Base-by-base conservation (phyloP, 139 green algal species). In the Micractinium sp. region DNA sequence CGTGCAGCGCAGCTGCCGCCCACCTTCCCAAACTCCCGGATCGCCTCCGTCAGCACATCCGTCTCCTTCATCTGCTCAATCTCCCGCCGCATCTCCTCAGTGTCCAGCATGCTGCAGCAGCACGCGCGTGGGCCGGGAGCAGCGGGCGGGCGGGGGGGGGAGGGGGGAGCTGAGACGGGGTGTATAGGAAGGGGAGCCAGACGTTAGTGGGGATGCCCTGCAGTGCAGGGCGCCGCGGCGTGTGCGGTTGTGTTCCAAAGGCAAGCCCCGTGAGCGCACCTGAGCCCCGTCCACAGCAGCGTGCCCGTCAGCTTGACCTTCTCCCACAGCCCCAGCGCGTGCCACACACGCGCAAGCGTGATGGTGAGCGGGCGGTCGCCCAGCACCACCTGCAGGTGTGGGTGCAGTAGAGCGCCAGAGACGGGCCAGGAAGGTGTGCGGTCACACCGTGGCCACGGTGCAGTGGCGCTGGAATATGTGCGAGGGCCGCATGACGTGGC, bases 341-440 rank as follows among this genome's bases (percentile, higher is more conserved):
- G 82, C 94, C 94, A 96, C 53, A 92, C 76, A 29, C 94, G 91
- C 9, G 91, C 92, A 1, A 96, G 78, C 0, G 94, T 96, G 18
- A 95, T 82, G 39, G 83, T 82, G 74, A 96, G 82, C 0, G 56
- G 81, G 3, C 94, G 82, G 89, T 96, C 94, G 0, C 94, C 94
- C 39, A 96, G 82, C 60, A 94, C 92, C 33, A 94, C 85, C 83
- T 93, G 83, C 53, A 83, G 41, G 39, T 19, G 74, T 33, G 20
- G 74, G 23, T 2, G 74, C 39, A 67, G 38, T n/a, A 81, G 31
- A 56, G 14, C 14, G n/a, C 47, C 47, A 56, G 7, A 56, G 56
- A n/a, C 0, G 27, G 23, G 7, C 33, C 33, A 69, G 20, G 36
- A 27, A 67, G n/a, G n/a, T n/a, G n/a, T n/a, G n/a, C n/a, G n/a